phyloP scores from a whole-genome alignment of 2,329 filamentous ascomycete genomes.

The Aspergillus carbonarius region DNA sequence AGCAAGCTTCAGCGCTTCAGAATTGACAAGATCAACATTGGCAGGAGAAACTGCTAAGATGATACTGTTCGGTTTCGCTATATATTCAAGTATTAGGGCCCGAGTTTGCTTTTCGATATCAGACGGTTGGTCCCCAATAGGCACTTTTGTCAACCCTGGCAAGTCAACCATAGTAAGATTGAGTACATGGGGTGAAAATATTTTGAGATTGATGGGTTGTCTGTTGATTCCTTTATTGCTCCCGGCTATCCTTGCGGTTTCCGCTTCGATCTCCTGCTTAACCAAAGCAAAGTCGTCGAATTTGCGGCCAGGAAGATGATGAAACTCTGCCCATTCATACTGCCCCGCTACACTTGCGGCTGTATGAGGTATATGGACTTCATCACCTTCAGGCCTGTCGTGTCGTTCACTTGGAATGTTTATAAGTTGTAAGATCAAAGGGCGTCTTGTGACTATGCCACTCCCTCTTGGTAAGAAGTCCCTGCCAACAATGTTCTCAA shows the following conservation, averaged over 20 bases:
- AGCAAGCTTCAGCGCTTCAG: conserved; percentile 92
- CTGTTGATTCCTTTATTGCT: conserved; percentile 98
- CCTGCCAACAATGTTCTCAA: conserved; percentile 97
- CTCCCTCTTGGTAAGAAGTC: conserved; percentile 96
- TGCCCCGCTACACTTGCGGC: conserved; percentile 69
- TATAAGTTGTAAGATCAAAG: conserved; percentile 96
- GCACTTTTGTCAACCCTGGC: conserved; percentile 94
- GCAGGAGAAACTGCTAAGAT: conserved; percentile 94
- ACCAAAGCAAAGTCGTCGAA: conserved; percentile 93
- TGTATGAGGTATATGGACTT: conserved; percentile 69
- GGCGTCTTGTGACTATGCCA: conserved; percentile 91
- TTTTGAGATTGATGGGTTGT: conserved; percentile 96
- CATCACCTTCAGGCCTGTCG: conserved; percentile 66
- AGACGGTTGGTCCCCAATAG: conserved; percentile 93
- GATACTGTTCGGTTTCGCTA: conserved; percentile 98
- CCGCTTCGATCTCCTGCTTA: conserved; percentile 93
- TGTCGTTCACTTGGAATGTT: conserved; percentile 77
- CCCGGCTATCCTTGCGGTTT: conserved; percentile 90
- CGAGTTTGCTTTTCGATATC: conserved; percentile 99
- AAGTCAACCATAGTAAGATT: conserved; percentile 96
- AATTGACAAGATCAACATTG: conserved; percentile 98
- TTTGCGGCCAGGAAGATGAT: conserved; percentile 84
- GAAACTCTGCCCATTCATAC: conserved; percentile 88
- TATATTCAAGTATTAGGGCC: conserved; percentile 95
- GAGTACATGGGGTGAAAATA: conserved; percentile 94